Evolutionary conservation across 345 rosid species (phyloP), one percentile per base, ranked within the genome.

Genomic region (Luvunga scandens): DNA sequence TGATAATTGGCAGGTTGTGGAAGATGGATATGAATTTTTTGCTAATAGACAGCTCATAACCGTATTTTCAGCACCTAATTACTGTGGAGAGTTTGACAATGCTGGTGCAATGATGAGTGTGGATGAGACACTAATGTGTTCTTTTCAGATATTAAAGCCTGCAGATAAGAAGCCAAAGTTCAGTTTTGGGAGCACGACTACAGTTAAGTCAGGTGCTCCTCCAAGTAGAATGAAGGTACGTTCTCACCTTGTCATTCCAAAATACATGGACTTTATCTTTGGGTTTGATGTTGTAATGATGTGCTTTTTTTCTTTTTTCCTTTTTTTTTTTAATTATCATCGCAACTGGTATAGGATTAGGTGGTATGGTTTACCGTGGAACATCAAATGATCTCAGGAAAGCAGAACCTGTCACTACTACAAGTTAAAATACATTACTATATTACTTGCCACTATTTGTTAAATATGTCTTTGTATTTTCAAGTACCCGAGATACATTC

Each of bases 71-170:
- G 98, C 96, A 0, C 97, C 96, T 18, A 94, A 92, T 80, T 94
- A 92, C 83, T 90, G 96, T 9, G 96, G 96, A 25, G 93, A 94
- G 81, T 92, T 89, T 72, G 96, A 94, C 69, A 94, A 94, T 84
- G 93, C 92, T 27, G 98, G 96, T 83, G 98, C 96, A 30, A 87
- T 92, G 96, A 90, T 94, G 98, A 88, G 89, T 16, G 93, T 92
- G 67, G 91, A 88, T 38, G 91, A 90, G 50, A 84, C 87, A 0
- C 82, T 94, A 64, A 81, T 87, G 81, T 94, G 98, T 71, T 90
- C 97, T 69, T 94, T 94, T 78, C 97, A 94, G 83, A 89, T 91
- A 86, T 80, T 93, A 48, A 93, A 89, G 83, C 93, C 96, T 77
- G 85, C 77, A 9, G 91, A 88, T 21, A 91, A 89, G 84, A 91